A percentile compares a stretch with the other conserved stretches of the same genome.
These are phyloP conservation scores for Mariannaea sp. DNA, from an alignment of 2,329 filamentous ascomycete genomes.

Conservation along the genomic window DNA sequence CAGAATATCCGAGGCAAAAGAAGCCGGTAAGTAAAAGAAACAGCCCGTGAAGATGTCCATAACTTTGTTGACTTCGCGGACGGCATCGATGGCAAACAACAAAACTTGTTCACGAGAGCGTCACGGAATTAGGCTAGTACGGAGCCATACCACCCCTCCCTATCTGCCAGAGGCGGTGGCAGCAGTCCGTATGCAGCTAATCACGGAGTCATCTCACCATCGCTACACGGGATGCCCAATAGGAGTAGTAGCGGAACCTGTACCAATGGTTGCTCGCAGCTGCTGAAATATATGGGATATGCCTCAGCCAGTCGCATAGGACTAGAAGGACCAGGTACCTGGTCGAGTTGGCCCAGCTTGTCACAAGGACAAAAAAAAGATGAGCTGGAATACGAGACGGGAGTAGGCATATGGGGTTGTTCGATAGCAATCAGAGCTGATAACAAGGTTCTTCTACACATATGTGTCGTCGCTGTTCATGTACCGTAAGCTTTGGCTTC, in stretches of 20 bases:
- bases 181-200: conserved; percentile 2
- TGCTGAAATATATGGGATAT: no score
- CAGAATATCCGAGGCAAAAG: conserved; percentile 1
- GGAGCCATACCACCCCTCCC: conserved; percentile 1
- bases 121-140: conserved; percentile 6
- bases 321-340: background rate
- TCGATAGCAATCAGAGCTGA: background rate
- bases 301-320: background rate
- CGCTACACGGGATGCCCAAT: conserved; percentile 13
- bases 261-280: no score
- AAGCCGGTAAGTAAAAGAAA: background rate
- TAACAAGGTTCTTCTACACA: background rate
- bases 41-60: background rate
- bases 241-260: no score
- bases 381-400: background rate
- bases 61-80: background rate
- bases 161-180: conserved; percentile 8
- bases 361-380: conserved; percentile 14
- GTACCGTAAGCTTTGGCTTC: background rate
- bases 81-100: background rate
- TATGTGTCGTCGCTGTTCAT: background rate
- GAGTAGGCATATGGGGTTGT: background rate
- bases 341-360: background rate
- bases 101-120: background rate
- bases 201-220: conserved; percentile 5